Conservation (phyloP, 2,329 filamentous ascomycete genomes). For the Cadophora sp. region DNA sequence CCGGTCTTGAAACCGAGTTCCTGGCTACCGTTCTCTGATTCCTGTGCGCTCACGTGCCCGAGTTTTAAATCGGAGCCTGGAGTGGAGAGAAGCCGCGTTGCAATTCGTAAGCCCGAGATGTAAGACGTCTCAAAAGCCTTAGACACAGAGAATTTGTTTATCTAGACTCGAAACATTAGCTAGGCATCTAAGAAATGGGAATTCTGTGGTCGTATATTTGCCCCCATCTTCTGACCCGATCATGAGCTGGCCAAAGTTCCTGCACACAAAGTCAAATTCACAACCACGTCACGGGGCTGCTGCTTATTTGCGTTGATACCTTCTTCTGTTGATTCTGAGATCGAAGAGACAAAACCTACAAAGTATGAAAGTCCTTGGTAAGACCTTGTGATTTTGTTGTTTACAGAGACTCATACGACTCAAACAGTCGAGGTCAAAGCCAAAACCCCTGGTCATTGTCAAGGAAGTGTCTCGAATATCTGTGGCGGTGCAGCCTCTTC, state of each 20-base stretch:
- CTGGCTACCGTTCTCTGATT: not conserved
- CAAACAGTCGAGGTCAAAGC: not conserved
- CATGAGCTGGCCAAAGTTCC: constrained; percentile 7
- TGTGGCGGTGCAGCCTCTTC: constrained; percentile 26
- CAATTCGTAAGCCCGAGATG: constrained; percentile 20
- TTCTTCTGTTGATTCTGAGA: not conserved
- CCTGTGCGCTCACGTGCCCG: constrained; percentile 20
- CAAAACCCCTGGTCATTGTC: not conserved
- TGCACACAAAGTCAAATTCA: not conserved
- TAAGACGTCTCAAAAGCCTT: not conserved
- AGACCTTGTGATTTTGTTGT: constrained; percentile 13
- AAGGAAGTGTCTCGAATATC: constrained; percentile 17
- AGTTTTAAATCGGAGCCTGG: constrained; percentile 23
- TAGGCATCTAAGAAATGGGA: constrained; percentile 5
- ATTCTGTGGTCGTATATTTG: constrained; percentile 5
- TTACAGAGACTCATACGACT: not conserved
- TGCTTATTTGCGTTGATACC: not conserved
- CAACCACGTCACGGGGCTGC: not conserved
- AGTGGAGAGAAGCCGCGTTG: constrained; percentile 20
- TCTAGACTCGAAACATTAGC: constrained; percentile 2
- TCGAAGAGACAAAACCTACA: constrained; percentile 1
- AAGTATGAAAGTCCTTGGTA: constrained; percentile 19
- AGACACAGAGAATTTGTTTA: not conserved
- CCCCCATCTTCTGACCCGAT: constrained; percentile 13
- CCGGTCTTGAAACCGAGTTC: not conserved